phyloP scores from a whole-genome alignment of 1,139 yeast species.

The Magnusiomyces ingens region DNA sequence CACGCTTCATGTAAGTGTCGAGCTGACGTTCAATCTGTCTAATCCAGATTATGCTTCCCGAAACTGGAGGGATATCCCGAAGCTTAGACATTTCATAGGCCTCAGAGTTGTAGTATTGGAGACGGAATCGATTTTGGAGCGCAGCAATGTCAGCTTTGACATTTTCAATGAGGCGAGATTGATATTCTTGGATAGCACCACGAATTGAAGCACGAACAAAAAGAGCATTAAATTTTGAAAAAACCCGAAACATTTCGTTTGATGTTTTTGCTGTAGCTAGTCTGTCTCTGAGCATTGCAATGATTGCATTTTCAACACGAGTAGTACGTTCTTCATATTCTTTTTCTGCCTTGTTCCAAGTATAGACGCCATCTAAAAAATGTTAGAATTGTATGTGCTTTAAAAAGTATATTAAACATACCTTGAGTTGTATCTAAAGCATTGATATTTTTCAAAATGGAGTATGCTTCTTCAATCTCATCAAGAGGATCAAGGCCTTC shows the following conservation, averaged over 20 bases:
- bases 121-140: constrained; percentile 38
- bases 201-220: constrained; percentile 46
- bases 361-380: constrained; percentile 26
- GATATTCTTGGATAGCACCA: constrained; percentile 51
- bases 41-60: constrained; percentile 47
- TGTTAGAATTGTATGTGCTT: neutral
- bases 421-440: constrained; percentile 38
- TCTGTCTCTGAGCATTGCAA: constrained; percentile 36
- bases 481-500: constrained; percentile 29
- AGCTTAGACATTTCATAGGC: constrained; percentile 33
- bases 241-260: constrained; percentile 45
- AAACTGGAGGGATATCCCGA: constrained; percentile 43
- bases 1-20: constrained; percentile 36
- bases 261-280: constrained; percentile 39
- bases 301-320: constrained; percentile 42
- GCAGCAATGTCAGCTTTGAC: constrained; percentile 42
- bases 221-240: constrained; percentile 43
- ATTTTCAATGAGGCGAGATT: constrained; percentile 41
- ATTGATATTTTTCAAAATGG: constrained; percentile 35
- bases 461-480: constrained; percentile 40
- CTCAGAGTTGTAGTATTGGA: constrained; percentile 32
- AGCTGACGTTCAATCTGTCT: constrained; percentile 43
- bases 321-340: constrained; percentile 39
- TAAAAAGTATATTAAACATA: constrained; percentile 17
- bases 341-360: constrained; percentile 39